Percentiles rank a stretch among this genome's conserved stretches.
Evolutionary conservation across 495 filamentous ascomycete genomes (phyloP).

Genomic region (Cryomyces minteri): DNA sequence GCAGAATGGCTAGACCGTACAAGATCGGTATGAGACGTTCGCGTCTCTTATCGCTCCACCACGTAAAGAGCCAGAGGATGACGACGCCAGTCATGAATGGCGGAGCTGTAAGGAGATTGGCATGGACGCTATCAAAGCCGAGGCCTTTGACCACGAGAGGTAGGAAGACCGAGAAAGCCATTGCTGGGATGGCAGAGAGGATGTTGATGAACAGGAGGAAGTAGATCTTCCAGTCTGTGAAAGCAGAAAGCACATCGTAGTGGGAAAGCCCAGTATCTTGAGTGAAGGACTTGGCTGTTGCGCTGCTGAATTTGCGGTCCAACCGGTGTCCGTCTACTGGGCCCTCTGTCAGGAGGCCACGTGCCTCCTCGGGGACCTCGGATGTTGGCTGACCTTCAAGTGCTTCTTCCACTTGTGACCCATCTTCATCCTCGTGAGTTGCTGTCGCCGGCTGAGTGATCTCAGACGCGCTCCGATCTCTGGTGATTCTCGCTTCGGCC

Average conservation of each 20-base stretch:
- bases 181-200: slow-evolving; percentile 30
- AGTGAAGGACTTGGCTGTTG: too few relatives aligned
- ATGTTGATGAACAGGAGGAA: slow-evolving; percentile 33
- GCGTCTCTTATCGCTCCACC: slow-evolving; percentile 24
- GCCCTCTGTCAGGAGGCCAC: too few relatives aligned
- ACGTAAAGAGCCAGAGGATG: slow-evolving; percentile 28
- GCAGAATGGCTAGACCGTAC: slow-evolving; percentile 21
- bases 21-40: slow-evolving; percentile 32
- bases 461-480: too few relatives aligned
- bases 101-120: slow-evolving; percentile 38
- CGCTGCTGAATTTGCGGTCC: too few relatives aligned
- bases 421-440: slow-evolving; percentile 6
- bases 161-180: slow-evolving; percentile 36
- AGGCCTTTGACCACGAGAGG: slow-evolving; percentile 27
- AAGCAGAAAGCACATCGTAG: slow-evolving; percentile 8
- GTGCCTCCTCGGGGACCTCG: too few relatives aligned
- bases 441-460: not conserved
- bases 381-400: not conserved
- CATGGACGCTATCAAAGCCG: slow-evolving; percentile 18
- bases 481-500: slow-evolving; percentile 4
- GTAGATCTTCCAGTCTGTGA: slow-evolving; percentile 33
- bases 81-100: slow-evolving; percentile 33
- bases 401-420: slow-evolving; percentile 4
- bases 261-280: too few relatives aligned
- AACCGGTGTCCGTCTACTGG: too few relatives aligned